Evolutionary conservation across 169 alveolate genomes (phyloP), one percentile per base, ranked within the genome.

Genomic region (Plasmodium knowlesi): DNA sequence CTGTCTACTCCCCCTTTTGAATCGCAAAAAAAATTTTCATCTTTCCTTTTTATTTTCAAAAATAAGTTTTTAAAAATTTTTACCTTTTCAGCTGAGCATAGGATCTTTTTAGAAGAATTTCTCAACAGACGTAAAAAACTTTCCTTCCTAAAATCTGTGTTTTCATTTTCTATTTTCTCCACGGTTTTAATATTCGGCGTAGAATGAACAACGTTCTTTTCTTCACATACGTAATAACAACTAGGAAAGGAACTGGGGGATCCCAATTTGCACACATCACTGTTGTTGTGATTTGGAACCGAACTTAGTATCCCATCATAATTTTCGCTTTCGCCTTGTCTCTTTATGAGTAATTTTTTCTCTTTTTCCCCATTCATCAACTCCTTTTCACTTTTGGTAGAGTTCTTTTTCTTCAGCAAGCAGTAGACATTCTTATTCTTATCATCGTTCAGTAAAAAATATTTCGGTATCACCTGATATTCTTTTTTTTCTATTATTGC

Each of bases 41-140:
- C 19, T 22, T 83, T 83, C 53, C 46, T 83, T 71, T 83, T 83
- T 37, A 54, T 83, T 53, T 83, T 83, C 22, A 83, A 83, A 71
- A 83, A 83, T 70, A 83, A 14, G 16, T 70, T 70, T 83, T 71
- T 83, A 14, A 83, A 72, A 70, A 71, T 46, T 34, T 71, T 83
- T 5, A 83, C 74, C 43, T 71, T 83, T 83, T 83, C 92, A 16
- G 83, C 83, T 16, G 92, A 83, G 25, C 43, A 41, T 70, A 83
- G 32, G 41, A 83, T 28, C 74, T 37, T 83, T 71, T 72, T 83
- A 10, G 92, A 83, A 19, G 92, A 83, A 12, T 70, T 83, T 70
- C 57, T 83, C 43, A 83, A 83, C 10, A 70, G 53, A 19, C 43
- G 43, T 10, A 83, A 67, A 83, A 83, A 28, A 43, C 5, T 43